These are phyloP conservation scores for Colletotrichum sp. DNA, from an alignment of 2,329 filamentous ascomycete genomes.

Conservation along the genomic window DNA sequence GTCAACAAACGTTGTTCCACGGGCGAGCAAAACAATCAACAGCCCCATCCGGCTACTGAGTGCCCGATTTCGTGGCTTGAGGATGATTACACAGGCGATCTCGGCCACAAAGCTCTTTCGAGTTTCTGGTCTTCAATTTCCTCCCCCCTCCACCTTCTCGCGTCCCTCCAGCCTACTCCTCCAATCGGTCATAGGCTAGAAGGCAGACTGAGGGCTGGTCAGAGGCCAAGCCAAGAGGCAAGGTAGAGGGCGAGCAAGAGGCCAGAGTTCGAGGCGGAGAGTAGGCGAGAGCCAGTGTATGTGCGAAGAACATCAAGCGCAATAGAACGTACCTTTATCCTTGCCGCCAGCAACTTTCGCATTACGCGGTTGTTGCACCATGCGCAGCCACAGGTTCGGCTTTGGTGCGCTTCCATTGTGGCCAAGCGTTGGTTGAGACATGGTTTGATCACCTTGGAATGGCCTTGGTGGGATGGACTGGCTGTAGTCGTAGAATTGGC, in stretches of 20 bases:
- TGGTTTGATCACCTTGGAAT: background rate
- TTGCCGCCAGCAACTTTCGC: conserved; percentile 57
- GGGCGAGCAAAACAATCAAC: background rate
- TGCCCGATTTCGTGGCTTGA: background rate
- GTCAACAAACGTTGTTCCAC: background rate
- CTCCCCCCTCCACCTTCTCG: background rate
- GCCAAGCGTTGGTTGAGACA: background rate
- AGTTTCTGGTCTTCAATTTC: background rate
- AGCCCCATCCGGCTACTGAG: background rate
- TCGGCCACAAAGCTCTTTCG: background rate
- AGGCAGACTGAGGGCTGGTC: background rate
- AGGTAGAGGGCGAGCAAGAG: background rate
- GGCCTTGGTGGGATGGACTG: background rate
- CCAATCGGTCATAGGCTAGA: background rate
- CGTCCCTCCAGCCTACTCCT: background rate
- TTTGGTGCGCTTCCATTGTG: background rate
- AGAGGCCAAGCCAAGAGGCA: background rate
- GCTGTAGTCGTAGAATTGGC: background rate
- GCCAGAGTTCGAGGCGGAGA: background rate
- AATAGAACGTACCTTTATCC: conserved; percentile 67
- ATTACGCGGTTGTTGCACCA: background rate
- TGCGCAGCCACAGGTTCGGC: conserved; percentile 36
- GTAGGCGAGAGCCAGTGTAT: background rate
- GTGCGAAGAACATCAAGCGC: background rate
- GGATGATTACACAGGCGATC: background rate